Conservation (phyloP, 2,329 filamentous ascomycete genomes). For the Drechslerella coelobrocha region DNA sequence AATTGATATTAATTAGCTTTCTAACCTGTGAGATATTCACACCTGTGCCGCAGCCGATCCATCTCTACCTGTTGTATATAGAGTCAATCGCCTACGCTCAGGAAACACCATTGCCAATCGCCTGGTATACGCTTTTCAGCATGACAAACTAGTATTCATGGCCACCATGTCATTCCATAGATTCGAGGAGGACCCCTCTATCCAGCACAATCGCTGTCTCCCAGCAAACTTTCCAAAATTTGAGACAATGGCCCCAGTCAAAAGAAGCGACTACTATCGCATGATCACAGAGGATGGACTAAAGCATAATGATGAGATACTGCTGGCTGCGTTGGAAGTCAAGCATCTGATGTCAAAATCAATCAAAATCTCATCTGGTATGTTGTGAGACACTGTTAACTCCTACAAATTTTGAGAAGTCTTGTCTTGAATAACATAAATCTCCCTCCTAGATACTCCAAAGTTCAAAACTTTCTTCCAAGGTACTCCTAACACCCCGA, state of each 20-base stretch:
- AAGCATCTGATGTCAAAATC: constrained; percentile 26
- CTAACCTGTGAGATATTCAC: neutral
- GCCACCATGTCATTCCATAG: constrained; percentile 33
- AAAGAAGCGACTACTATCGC: constrained; percentile 37
- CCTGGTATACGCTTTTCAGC: constrained; percentile 32
- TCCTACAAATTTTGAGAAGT: neutral
- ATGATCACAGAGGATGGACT: constrained; percentile 26
- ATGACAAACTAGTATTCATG: constrained; percentile 28
- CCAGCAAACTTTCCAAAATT: constrained; percentile 19
- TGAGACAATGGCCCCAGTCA: constrained; percentile 20
- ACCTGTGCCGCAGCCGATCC: constrained; percentile 22
- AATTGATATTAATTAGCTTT: neutral
- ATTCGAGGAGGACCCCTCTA: constrained; percentile 21
- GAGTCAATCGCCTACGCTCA: constrained; percentile 19
- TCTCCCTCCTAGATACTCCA: neutral
- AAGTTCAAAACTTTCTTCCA: constrained; percentile 21
- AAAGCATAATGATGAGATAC: constrained; percentile 31
- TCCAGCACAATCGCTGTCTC: constrained; percentile 9
- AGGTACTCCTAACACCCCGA: constrained; percentile 18
- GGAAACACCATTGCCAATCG: constrained; percentile 32
- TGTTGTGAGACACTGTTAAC: neutral
- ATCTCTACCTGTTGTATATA: constrained; percentile 15
- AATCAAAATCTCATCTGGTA: constrained; percentile 8
- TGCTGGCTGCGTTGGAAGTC: constrained; percentile 23
- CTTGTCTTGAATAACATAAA: neutral